Conservation (phyloP, 176 grass and related monocot genomes). For the Carex myosuroides region DNA sequence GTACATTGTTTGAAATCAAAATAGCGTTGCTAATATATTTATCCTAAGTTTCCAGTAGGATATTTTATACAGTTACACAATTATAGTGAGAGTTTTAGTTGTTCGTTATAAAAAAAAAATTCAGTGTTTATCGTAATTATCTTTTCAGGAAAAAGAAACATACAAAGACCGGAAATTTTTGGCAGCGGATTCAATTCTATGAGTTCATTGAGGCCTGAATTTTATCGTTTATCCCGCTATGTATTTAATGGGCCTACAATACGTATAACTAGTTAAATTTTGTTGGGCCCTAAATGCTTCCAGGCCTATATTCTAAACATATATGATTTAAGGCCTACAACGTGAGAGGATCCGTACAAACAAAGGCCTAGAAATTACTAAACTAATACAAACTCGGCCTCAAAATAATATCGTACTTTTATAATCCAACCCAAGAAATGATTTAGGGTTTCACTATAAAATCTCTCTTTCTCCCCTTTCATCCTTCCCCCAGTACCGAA, state of each 20-base stretch:
- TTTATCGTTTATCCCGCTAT: not conserved
- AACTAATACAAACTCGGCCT: not conserved
- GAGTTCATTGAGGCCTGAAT: not conserved
- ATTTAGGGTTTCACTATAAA: constrained; percentile 12
- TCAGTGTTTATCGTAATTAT: not conserved
- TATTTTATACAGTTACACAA: no score
- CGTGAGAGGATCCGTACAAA: not conserved
- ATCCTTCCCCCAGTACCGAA: not conserved
- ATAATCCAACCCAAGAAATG: not conserved
- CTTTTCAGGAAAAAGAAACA: not conserved
- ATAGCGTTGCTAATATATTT: no score
- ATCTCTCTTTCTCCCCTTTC: not conserved
- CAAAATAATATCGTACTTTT: not conserved
- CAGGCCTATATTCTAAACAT: no score
- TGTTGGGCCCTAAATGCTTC: no score
- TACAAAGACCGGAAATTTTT: not conserved
- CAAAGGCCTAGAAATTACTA: not conserved
- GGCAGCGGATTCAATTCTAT: not conserved
- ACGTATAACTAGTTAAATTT: not conserved
- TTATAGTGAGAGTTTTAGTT: no score
- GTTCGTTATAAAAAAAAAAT: not conserved
- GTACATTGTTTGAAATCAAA: no score
- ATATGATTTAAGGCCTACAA: no score
- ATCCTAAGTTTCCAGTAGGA: no score
- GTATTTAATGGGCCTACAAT: not conserved